These are phyloP conservation scores for Pyrenochaeta sp. DNA, from an alignment of 2,329 filamentous ascomycete genomes.

Conservation along the genomic window DNA sequence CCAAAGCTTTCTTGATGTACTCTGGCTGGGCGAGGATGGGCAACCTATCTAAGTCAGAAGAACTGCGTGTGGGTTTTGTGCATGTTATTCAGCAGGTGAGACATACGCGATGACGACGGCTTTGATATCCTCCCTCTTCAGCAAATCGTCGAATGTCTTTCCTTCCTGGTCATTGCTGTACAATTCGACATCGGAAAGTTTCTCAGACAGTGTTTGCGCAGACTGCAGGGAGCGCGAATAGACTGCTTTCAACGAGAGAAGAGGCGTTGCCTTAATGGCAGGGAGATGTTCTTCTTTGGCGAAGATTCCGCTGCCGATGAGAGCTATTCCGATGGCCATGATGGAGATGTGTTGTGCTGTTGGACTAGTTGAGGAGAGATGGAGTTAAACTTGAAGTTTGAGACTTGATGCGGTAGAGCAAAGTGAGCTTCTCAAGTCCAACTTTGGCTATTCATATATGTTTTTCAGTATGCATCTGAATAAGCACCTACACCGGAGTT, in stretches of 20 bases:
- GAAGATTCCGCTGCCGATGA: constrained; percentile 71
- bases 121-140: constrained; percentile 63
- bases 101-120: constrained; percentile 64
- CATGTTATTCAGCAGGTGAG: not conserved
- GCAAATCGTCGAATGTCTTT: constrained; percentile 60
- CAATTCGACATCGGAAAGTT: constrained; percentile 57
- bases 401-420: not conserved
- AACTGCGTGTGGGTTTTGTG: not conserved
- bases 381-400: not conserved
- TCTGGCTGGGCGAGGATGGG: constrained; percentile 69
- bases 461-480: not conserved
- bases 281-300: constrained; percentile 68
- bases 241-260: constrained; percentile 68
- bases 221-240: constrained; percentile 71
- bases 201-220: constrained; percentile 54
- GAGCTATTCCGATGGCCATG: constrained; percentile 62
- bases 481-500: constrained; percentile 20
- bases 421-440: not conserved
- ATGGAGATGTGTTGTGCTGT: not conserved
- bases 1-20: constrained; percentile 66
- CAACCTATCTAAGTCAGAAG: constrained; percentile 51
- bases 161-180: constrained; percentile 66
- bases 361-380: not conserved
- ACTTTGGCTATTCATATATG: too few species aligned
- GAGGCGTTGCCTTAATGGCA: constrained; percentile 64